Evolutionary conservation across 2,329 filamentous ascomycete species (phyloP).

Genomic region (Trichoderma koningiopsis): DNA sequence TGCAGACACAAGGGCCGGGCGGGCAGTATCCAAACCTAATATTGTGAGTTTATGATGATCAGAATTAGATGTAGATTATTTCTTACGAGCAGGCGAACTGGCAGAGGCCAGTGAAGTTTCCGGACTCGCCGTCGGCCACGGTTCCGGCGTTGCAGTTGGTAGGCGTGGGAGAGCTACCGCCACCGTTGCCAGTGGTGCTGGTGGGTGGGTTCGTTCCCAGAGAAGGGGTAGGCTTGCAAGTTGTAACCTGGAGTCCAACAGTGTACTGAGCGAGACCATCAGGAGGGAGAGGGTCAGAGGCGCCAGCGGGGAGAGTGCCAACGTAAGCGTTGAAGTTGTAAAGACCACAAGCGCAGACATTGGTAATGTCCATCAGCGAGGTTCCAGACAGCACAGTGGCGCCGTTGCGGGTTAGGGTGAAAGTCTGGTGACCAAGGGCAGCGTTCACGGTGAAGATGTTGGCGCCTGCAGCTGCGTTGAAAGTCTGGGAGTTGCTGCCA

Average conservation of each 20-base stretch:
- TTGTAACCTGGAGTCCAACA: slow-evolving; percentile 24
- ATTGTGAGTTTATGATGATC: neutral
- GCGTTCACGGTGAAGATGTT: slow-evolving; percentile 46
- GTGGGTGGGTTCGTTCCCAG: slow-evolving; percentile 34
- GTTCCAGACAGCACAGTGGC: slow-evolving; percentile 48
- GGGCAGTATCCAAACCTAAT: slow-evolving; percentile 38
- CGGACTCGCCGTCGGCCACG: slow-evolving; percentile 36
- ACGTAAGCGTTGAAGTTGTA: slow-evolving; percentile 62
- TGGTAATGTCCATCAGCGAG: slow-evolving; percentile 52
- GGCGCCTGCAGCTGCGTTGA: slow-evolving; percentile 34
- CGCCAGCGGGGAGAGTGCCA: slow-evolving; percentile 47
- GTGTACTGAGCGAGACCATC: slow-evolving; percentile 24
- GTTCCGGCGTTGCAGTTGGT: slow-evolving; percentile 34
- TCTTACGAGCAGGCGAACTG: slow-evolving; percentile 34
- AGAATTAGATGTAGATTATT: neutral
- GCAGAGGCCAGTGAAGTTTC: slow-evolving; percentile 43
- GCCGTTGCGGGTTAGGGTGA: slow-evolving; percentile 47
- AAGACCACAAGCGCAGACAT: slow-evolving; percentile 53
- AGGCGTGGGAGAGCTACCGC: slow-evolving; percentile 13
- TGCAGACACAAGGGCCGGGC: slow-evolving; percentile 40
- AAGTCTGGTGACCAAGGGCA: slow-evolving; percentile 46
- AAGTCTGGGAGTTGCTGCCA: slow-evolving; percentile 46
- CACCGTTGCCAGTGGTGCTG: slow-evolving; percentile 32
- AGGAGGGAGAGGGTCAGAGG: slow-evolving; percentile 21
- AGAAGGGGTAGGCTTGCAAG: slow-evolving; percentile 35